Base-by-base conservation (phyloP, 177 flowering plant species). In the Vitis hybrid region DNA sequence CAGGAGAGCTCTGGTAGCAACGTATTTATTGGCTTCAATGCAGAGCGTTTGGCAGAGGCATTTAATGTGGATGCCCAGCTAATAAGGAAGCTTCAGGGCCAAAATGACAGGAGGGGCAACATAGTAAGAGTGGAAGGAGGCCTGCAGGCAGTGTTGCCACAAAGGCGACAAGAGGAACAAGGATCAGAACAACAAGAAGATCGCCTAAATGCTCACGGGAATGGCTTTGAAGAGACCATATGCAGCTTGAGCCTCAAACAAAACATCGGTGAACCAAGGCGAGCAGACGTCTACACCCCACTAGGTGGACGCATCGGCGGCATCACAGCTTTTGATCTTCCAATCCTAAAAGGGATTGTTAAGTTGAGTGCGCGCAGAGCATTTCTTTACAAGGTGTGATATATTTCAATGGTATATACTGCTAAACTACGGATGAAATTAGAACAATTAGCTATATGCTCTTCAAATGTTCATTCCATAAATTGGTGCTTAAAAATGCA, bases 181-280 rank as follows among this genome's bases (percentile, higher is more conserved):
- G 17, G 54, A 26, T 26, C 30, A 18, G 62, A n/a, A 17, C 58
- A 57, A 61, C 77, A 51, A 56, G 60, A 23, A 52, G 75, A 62
- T 9, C 19, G 62, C 32, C 67, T 3, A 1, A 50, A 10, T 2
- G 23, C 54, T 10, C 51, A 32, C 3, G 69, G 5, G 50, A 86
- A 83, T 73, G 88, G 90, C 21, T 1, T 85, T 2, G 89, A 85
- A 54, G 87, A 88, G 74, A 84, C 84, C 7, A 0, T 82, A 3
- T 88, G 91, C 86, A 64, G 67, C 8, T 23, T 63, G 59, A 82
- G 80, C 69, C 49, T 86, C 9, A 74, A 49, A 10, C 75, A 81
- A 74, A 82, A 86, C 79, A 70, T 88, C 26, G 82, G 34, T 54
- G 67, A 83, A 12, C 80, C 85, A 0, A 19, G 57, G 6, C 78